Base-by-base conservation (phyloP, 371 early-diverging fungal species). In the Rhizopus microsporus region DNA sequence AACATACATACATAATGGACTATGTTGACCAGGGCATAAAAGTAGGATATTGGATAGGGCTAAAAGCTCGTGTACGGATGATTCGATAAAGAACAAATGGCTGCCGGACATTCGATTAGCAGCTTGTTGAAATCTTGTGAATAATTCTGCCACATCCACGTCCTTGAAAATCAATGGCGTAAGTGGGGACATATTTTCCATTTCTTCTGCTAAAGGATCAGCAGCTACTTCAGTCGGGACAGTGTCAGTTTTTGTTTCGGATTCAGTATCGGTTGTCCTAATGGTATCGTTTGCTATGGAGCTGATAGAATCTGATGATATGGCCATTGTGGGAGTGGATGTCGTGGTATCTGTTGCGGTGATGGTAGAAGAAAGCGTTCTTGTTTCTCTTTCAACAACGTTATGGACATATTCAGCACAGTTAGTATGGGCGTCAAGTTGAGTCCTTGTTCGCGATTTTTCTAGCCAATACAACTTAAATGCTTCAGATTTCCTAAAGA, bases 81-180 rank as follows among this genome's bases (percentile, higher is more conserved):
- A 58, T 51, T 63, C 59, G 59, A 63, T 63, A 13, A 63, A 44
- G 38, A 57, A 57, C 46, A 63, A 57, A 46, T 49, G 48, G 43
- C 53, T 47, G 50, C 42, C 37, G 13, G 54, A 51, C 49, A 57
- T 57, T 63, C 30, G 51, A 31, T 42, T 23, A 16, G 57, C 50
- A 32, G 63, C 50, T 43, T 57, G 50, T 52, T 53, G 31, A 44
- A 63, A 57, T 39, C 54, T 54, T 51, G 57, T 49, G 42, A 63
- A 57, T 49, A 57, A 49, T 43, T 17, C 1, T 44, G 57, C 50
- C 31, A 54, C 31, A 38, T 61, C 38, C 33, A 34, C 44, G 39
- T 49, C 50, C 62, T 62, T 13, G 45, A 63, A 63, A 39, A 57
- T 0, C 63, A 57, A 63, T 54, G 63, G 50, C 40, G 50, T 54